phyloP scores from a whole-genome alignment of 2,329 filamentous ascomycete species.

The Pseudogymnoascus sp. region DNA sequence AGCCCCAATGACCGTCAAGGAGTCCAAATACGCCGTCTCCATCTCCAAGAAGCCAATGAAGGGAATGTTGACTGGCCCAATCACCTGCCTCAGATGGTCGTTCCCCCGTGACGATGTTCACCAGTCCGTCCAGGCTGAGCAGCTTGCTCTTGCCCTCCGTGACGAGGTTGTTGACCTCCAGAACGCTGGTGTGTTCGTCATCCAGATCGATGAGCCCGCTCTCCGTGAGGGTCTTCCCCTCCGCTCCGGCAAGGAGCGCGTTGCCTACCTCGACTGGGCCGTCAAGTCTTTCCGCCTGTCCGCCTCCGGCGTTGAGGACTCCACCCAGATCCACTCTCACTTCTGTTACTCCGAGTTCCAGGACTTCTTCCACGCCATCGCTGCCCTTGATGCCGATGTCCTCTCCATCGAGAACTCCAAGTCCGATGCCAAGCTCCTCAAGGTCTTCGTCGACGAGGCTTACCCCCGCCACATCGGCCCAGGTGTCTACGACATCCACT shows the following conservation, averaged over 20 bases:
- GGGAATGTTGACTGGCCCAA: conserved; percentile 98
- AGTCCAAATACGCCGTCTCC: conserved; percentile 96
- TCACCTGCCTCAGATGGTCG: conserved; percentile 98
- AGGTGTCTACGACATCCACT: conserved; percentile 99
- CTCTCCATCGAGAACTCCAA: conserved; percentile 99
- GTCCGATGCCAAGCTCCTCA: conserved; percentile 97
- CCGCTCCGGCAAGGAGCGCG: conserved; percentile 85
- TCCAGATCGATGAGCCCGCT: conserved; percentile 98
- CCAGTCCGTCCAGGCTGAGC: conserved; percentile 97
- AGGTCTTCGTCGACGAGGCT: conserved; percentile 94
- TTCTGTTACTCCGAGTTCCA: conserved; percentile 99
- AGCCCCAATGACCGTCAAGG: conserved; percentile 98
- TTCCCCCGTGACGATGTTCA: conserved; percentile 99
- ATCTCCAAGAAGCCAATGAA: conserved; percentile 99
- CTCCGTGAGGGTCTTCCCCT: conserved; percentile 99
- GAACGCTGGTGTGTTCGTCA: conserved; percentile 91
- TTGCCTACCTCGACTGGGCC: conserved; percentile 94
- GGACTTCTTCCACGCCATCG: conserved; percentile 99
- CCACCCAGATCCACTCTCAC: conserved; percentile 98
- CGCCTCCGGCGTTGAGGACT: conserved; percentile 85
- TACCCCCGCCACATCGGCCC: conserved; percentile 98
- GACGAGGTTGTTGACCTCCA: conserved; percentile 98
- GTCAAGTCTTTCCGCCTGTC: conserved; percentile 97
- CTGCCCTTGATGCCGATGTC: conserved; percentile 94
- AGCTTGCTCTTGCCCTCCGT: conserved; percentile 94